Base-by-base conservation (phyloP, 345 rosid genomes). In the Dimocarpus longan region DNA sequence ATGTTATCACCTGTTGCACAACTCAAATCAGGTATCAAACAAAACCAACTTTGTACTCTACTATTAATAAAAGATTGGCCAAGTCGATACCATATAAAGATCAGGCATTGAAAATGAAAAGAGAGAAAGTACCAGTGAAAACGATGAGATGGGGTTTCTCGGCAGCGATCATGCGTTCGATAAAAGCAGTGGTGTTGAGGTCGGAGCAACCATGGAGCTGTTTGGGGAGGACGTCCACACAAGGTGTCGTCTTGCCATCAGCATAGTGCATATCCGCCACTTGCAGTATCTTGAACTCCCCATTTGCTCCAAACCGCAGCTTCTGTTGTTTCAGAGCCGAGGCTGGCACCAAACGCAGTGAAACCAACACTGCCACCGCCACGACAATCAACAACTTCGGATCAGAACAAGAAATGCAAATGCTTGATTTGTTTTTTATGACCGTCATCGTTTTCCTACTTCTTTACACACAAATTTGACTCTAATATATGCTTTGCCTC, bases 231-330 rank as follows among this genome's bases (percentile, higher is more conserved):
- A 92, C 94, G 74, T 93, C 83, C 65, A 60, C 16, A 76, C 96
- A 92, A 32, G 80, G 82, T 8, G 96, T 86, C 64, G 76, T 74
- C 85, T 80, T 88, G 82, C 99, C 97, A 56, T 87, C 57, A 7
- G 90, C 99, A 57, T 79, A 95, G 87, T 93, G 99, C 99, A 93
- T 93, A 72, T 93, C 98, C 10, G 99, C 96, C 50, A 92, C 93
- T 83, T 93, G 99, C 74, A 95, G 90, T 75, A 95, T 89, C 88
- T 92, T 95, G 76, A 95, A 92, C 81, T 88, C 78, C 37, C 99
- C 97, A 54, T 83, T 76, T 12, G 8, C 39, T 21, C 85, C 84
- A 72, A 93, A 92, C 60, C 88, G 86, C 79, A 93, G 90, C 70
- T 52, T 84, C 72, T 54, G 83, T 75, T 21, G 64, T 64, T 11